Base-by-base conservation (phyloP, 176 grass and related monocot species). In the Aechmea fasciata region DNA sequence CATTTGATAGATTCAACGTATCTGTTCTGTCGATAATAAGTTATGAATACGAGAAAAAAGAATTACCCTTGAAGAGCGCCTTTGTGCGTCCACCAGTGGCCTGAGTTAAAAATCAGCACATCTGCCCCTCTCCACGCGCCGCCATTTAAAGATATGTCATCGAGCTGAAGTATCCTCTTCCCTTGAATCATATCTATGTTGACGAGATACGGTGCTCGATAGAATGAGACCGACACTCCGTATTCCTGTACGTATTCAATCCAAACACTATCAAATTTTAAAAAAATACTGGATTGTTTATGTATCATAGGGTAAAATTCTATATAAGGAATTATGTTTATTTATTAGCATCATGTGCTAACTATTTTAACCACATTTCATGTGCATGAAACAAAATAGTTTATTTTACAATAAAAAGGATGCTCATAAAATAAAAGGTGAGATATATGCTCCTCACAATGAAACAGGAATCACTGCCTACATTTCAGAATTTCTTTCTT, bases 31-130 rank as follows among this genome's bases (percentile, higher is more conserved):
- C 33, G 33, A 17, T 57, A 57, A 55, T 55, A 6, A 49, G 11
- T 3, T 0, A 17, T 11, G 51, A 10, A 66, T 48, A 25, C 47
- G 23, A 17, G 61, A 80, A 3, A 6, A 66, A 23, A 11, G 11
- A n/a, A 50, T 13, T 64, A 85, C 94, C 94, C 94, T 70, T 88
- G 86, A 48, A 92, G 72, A 52, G 82, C 3, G 72, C 94, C 89
- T 74, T 68, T 87, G 80, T 97, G 94, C 49, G 94, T 97, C 94
- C 94, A 93, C 94, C 94, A 90, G 77, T 93, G 94, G 77, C 89
- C 89, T 75, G 94, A 97, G 66, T 97, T 97, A 75, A 97, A 97
- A 47, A 74, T 85, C 55, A 97, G 71, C 49, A 97, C 85, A 74
- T 97, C 89, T 57, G 82, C 89, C 68, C n/a, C 87, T 80, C 53